Evolutionary conservation across 2,329 filamentous ascomycete genomes (phyloP).

Genomic region (Microcyclosporella mali): DNA sequence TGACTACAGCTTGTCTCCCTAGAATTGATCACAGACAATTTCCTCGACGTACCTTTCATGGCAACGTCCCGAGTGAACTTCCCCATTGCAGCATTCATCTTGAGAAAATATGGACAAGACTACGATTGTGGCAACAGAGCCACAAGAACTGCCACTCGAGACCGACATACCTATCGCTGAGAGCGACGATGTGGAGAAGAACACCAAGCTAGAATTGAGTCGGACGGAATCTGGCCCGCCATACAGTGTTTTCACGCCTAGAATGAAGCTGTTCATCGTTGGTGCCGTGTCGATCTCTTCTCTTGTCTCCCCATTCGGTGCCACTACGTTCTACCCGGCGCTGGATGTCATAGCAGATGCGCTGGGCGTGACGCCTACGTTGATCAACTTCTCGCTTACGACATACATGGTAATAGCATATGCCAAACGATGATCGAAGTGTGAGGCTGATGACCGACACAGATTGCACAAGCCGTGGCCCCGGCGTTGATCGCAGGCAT

Average conservation of each 20-base stretch:
- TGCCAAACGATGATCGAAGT: background rate
- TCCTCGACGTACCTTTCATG: no score
- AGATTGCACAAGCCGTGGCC: slow-evolving; percentile 48
- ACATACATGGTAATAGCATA: slow-evolving; percentile 48
- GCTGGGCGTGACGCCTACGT: slow-evolving; percentile 37
- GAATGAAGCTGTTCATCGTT: slow-evolving; percentile 26
- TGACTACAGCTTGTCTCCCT: no score
- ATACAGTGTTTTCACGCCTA: slow-evolving; percentile 23
- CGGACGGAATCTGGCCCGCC: slow-evolving; percentile 20
- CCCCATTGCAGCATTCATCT: no score
- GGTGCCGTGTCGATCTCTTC: slow-evolving; percentile 23
- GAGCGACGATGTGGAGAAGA: no score
- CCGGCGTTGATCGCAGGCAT: slow-evolving; percentile 26
- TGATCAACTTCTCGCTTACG: slow-evolving; percentile 49
- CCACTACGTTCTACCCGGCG: slow-evolving; percentile 51
- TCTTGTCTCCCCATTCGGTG: slow-evolving; percentile 26
- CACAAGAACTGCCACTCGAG: no score
- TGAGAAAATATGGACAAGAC: no score
- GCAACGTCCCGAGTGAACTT: no score
- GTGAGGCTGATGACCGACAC: background rate
- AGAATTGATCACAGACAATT: no score
- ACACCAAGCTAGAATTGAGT: background rate
- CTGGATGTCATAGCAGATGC: slow-evolving; percentile 45
- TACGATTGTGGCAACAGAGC: no score
- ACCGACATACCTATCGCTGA: no score